Percentiles rank a stretch among this genome's conserved stretches.
These are phyloP conservation scores for Wickerhamomyces sp. DNA, from an alignment of 1,139 yeast species.

Conservation along the genomic window DNA sequence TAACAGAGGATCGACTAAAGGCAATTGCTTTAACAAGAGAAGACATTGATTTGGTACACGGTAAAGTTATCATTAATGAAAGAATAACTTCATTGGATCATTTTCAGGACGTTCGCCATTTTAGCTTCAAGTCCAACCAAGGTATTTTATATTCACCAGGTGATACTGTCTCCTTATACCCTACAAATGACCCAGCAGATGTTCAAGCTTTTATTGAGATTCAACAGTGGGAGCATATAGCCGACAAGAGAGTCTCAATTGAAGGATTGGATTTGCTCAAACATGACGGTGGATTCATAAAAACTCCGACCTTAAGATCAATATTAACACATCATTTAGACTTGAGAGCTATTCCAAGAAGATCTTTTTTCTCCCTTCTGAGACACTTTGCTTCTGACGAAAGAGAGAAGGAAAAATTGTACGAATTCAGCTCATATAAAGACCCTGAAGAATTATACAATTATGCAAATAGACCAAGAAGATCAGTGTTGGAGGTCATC, in stretches of 20 bases:
- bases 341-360: conserved; percentile 74
- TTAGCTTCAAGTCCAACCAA: conserved; percentile 38
- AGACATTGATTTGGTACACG: conserved; percentile 30
- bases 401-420: conserved; percentile 69
- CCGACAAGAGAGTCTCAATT: conserved; percentile 45
- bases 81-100: conserved; percentile 69
- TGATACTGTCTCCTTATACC: conserved; percentile 74
- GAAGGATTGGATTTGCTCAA: conserved; percentile 24
- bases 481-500: conserved; percentile 81
- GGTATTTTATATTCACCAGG: conserved; percentile 58
- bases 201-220: conserved; percentile 63
- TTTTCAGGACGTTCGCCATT: conserved; percentile 84
- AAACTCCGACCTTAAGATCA: conserved; percentile 59
- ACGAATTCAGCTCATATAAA: conserved; percentile 68
- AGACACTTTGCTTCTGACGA: conserved; percentile 73
- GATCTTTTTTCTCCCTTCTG: conserved; percentile 65
- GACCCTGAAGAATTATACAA: conserved; percentile 78
- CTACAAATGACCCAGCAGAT: conserved; percentile 58
- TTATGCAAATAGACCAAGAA: conserved; percentile 85
- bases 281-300: conserved; percentile 58
- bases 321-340: conserved; percentile 80
- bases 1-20: conserved; percentile 21
- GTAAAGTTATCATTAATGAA: conserved; percentile 42
- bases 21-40: conserved; percentile 28
- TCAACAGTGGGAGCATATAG: conserved; percentile 71